Evolutionary conservation across 1,284 basidiomycete genomes (phyloP), one percentile per base, ranked within the genome.

Genomic region (Ceratobasidium sp.): DNA sequence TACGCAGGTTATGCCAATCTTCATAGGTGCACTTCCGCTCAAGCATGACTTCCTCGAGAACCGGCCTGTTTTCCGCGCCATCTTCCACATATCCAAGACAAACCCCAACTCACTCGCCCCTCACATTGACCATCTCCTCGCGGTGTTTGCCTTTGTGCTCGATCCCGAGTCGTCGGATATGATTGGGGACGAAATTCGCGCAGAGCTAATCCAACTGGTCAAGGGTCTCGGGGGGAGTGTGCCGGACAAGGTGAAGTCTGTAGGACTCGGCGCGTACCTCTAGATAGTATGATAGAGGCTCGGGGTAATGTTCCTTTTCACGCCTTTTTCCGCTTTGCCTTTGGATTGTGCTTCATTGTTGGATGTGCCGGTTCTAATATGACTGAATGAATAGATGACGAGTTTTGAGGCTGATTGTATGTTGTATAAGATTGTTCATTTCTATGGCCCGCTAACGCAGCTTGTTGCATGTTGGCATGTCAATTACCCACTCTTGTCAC

Each of bases 1-100:
- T 60, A 16, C 60, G 46, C 85, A 88, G 82, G 96, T 97, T 60
- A 88, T 99, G 38, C 95, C 96, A 0, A 88, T 96, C 75, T 90
- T 99, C 83, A 87, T 98, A 79, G 88, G 88, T 48, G 92, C 94
- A 57, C 88, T 99, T 59, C 97, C 97, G 3, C 87, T 99, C 80
- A 92, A 92, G 83, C 92, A 95, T 83, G 97, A 99, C 86, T 90
- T 89, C 82, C 90, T 96, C 71, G 96, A 98, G 87, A 97, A 97
- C 86, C 88, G 91, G 41, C 93, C 97, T 0, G 92, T 97, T 64
- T 97, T 98, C 90, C 90, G 92, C 62, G 93, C 94, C 35, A 88
- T 99, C 82, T 96, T 99, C 90, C 88, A 92, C 80, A 88, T 99
- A 68, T 96, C 97, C 89, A 90, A 91, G 81, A 89, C 88, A 57